Percentiles rank a stretch among this genome's conserved stretches.
Evolutionary conservation across 1,284 basidiomycete genomes (phyloP).

Genomic region (Phellinidium pouzarii): DNA sequence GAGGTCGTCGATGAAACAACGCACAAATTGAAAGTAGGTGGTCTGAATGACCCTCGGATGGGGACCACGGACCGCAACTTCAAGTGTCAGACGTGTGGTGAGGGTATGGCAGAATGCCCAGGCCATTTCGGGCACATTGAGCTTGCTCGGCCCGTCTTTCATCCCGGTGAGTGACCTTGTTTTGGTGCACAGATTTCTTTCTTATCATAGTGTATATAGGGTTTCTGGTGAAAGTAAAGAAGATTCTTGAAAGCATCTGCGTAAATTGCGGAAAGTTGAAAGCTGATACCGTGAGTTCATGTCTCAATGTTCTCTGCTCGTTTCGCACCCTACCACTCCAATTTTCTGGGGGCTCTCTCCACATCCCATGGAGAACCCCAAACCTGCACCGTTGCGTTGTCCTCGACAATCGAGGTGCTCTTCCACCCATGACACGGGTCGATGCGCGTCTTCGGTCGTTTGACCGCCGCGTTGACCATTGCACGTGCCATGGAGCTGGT

Average conservation of each 20-base stretch:
- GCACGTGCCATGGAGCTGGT: slow-evolving; percentile 59
- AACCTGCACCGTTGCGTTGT: slow-evolving; percentile 67
- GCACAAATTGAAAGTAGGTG: slow-evolving; percentile 83
- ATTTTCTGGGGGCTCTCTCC: slow-evolving; percentile 95
- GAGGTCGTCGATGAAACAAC: slow-evolving; percentile 96
- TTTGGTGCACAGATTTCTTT: not conserved
- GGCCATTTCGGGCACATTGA: slow-evolving; percentile 99
- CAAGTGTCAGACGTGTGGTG: slow-evolving; percentile 99
- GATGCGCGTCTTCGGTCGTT: slow-evolving; percentile 81
- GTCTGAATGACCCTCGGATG: slow-evolving; percentile 96
- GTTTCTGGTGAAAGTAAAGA: slow-evolving; percentile 99
- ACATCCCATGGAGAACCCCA: slow-evolving; percentile 79
- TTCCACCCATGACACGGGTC: slow-evolving; percentile 60
- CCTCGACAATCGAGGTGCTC: slow-evolving; percentile 74
- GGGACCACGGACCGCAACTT: slow-evolving; percentile 99
- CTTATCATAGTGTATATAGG: slow-evolving; percentile 44
- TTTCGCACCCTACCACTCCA: slow-evolving; percentile 84
- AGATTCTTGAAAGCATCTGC: slow-evolving; percentile 98
- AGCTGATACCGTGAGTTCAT: slow-evolving; percentile 87
- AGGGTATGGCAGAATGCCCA: slow-evolving; percentile 97
- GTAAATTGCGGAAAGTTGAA: slow-evolving; percentile 98
- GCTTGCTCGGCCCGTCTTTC: slow-evolving; percentile 92
- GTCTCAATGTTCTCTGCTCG: slow-evolving; percentile 66
- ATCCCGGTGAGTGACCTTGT: slow-evolving; percentile 68
- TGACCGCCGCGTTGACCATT: slow-evolving; percentile 75